These are phyloP conservation scores for Chaetomium tenue DNA, from an alignment of 495 filamentous ascomycete genomes.

Conservation along the genomic window DNA sequence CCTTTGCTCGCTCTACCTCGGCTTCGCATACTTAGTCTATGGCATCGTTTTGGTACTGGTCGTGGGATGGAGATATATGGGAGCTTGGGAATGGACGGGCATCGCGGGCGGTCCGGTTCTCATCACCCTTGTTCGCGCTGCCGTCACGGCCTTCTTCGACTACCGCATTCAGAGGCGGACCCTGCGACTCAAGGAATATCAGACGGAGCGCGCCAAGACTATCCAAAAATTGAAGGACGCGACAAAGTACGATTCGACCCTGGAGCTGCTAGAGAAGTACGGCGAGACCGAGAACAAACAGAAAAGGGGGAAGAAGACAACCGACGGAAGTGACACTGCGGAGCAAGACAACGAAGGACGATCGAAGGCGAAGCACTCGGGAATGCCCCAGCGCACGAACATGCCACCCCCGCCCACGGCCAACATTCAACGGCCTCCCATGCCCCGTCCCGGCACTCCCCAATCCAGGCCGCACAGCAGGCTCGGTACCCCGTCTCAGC, in stretches of 20 bases:
- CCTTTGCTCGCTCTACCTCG: slow-evolving; percentile 84
- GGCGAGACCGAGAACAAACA: slow-evolving; percentile 60
- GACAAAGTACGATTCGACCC: slow-evolving; percentile 92
- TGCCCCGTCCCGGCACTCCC: slow-evolving; percentile 17
- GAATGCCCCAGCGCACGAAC: slow-evolving; percentile 48
- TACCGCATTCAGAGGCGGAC: slow-evolving; percentile 71
- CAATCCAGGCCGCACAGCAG: slow-evolving; percentile 22
- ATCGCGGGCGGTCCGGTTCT: slow-evolving; percentile 75
- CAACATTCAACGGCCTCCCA: slow-evolving; percentile 61
- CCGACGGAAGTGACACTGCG: slow-evolving; percentile 26
- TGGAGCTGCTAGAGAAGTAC: slow-evolving; percentile 92
- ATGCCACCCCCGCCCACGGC: slow-evolving; percentile 78
- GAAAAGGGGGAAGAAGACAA: slow-evolving; percentile 39
- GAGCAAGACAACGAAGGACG: slow-evolving; percentile 25
- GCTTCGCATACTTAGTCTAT: slow-evolving; percentile 85
- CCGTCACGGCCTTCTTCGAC: slow-evolving; percentile 67
- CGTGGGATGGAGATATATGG: slow-evolving; percentile 80
- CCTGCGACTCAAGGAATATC: slow-evolving; percentile 65
- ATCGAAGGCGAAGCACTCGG: slow-evolving; percentile 24
- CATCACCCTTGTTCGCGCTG: slow-evolving; percentile 66
- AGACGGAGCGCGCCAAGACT: slow-evolving; percentile 75
- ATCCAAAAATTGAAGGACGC: slow-evolving; percentile 92
- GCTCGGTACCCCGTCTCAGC: slow-evolving; percentile 29
- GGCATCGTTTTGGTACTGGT: slow-evolving; percentile 76
- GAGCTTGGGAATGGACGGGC: slow-evolving; percentile 68